phyloP scores from a whole-genome alignment of 2,329 filamentous ascomycete genomes.

The Sordariomycetes sp. region DNA sequence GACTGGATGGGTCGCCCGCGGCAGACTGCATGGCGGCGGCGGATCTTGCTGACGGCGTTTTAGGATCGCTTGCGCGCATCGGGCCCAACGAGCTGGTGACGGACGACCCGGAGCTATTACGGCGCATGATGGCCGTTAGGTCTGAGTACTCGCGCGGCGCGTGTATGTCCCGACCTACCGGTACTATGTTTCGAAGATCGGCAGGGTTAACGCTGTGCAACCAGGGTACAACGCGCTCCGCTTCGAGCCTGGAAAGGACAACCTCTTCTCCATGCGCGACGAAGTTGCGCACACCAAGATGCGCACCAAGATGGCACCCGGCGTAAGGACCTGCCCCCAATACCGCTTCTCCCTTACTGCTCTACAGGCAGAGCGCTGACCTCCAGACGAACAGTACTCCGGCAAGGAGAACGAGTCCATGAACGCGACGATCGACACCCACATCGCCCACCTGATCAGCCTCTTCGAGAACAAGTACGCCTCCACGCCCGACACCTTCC shows the following conservation, averaged over 20 bases:
- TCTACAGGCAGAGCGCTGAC: not conserved
- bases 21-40: not conserved
- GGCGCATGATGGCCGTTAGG: conserved; percentile 28
- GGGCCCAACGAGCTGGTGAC: conserved; percentile 38
- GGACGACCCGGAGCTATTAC: conserved; percentile 34
- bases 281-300: conserved; percentile 32
- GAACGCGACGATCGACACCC: conserved; percentile 35
- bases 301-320: conserved; percentile 38
- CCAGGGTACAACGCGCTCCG: not conserved
- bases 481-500: conserved; percentile 18
- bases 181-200: not conserved
- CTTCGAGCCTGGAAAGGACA: conserved; percentile 15
- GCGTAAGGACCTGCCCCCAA: conserved; percentile 24
- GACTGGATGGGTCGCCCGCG: no score
- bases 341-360: not conserved
- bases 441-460: conserved; percentile 31
- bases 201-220: not conserved
- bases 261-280: conserved; percentile 35
- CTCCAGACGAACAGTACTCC: conserved; percentile 34
- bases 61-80: conserved; percentile 18
- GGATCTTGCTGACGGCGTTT: not conserved
- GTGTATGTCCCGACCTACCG: conserved; percentile 26
- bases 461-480: conserved; percentile 36
- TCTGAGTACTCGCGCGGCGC: conserved; percentile 29
- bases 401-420: conserved; percentile 40